A percentile compares a stretch with the other conserved stretches of the same genome.
Evolutionary conservation across 192 early-diverging fungal species (phyloP).

Genomic region (Geranomyces michiganensis): DNA sequence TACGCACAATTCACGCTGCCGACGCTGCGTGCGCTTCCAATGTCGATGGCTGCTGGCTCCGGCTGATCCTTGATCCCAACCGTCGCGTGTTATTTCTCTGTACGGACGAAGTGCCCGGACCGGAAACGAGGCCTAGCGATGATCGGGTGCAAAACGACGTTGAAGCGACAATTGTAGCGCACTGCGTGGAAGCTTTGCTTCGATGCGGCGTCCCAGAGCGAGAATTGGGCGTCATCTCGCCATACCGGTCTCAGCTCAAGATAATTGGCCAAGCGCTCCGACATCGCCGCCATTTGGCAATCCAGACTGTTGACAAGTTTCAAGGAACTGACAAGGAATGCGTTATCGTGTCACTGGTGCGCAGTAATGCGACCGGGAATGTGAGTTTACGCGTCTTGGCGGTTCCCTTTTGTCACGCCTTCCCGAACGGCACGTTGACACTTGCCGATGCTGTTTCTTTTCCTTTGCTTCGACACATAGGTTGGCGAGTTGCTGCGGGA

Average conservation of each 20-base stretch:
- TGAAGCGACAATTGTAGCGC: constrained; percentile 62
- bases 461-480: constrained; percentile 31
- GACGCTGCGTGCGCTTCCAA: not conserved
- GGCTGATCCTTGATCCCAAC: not conserved
- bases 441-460: not conserved
- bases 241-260: constrained; percentile 64
- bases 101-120: constrained; percentile 71
- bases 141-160: constrained; percentile 70
- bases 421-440: not conserved
- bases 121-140: constrained; percentile 55
- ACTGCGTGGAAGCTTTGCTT: constrained; percentile 60
- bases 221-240: constrained; percentile 82
- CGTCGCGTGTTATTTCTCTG: constrained; percentile 77
- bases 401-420: no score
- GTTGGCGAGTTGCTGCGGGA: constrained; percentile 86
- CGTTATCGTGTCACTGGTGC: constrained; percentile 87
- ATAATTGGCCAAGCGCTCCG: constrained; percentile 50
- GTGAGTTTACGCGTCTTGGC: constrained; percentile 41
- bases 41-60: not conserved
- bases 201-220: constrained; percentile 65
- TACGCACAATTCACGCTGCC: not conserved
- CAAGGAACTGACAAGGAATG: constrained; percentile 94
- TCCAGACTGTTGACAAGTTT: constrained; percentile 89
- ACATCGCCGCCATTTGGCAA: constrained; percentile 56
- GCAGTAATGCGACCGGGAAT: constrained; percentile 70